Evolutionary conservation across 352 stramenopile genomes (phyloP), one percentile per base, ranked within the genome.

Genomic region (Pythium rishiriense): DNA sequence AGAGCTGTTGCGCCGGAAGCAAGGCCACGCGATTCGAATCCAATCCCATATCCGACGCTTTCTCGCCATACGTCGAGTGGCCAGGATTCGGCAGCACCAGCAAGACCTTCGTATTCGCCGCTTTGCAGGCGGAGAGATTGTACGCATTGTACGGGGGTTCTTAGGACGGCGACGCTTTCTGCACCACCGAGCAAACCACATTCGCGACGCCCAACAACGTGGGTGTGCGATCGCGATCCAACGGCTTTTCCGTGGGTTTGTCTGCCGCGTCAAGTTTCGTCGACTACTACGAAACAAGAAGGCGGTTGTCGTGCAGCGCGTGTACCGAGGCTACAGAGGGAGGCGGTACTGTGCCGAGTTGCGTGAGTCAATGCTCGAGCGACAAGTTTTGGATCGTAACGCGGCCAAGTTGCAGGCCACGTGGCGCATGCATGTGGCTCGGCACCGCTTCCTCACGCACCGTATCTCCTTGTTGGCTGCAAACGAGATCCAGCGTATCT

Each of bases 401-500:
- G 90, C 90, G 10, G 74, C 85, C 5, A 94, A 89, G 56, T 46
- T 98, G 25, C 92, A 98, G 64, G 82, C 89, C 21, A 91, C 87
- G 0, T 98, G 88, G 85, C 81, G 80, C 11, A 98, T 97, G 90
- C 84, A 96, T 52, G 56, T 83, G 2, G 79, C 71, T 1, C 73
- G 85, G 19, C 81, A 95, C 4, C 56, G 79, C 58, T 97, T 86
- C 53, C 67, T 94, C 24, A 74, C 62, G 6, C 66, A 73, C 31
- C 75, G 90, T 0, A 82, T 95, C 47, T 82, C 73, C 6, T 74
- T 81, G 39, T 61, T 97, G 2, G 93, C 93, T 14, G 89, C 89
- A 3, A 80, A 79, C 12, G 89, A 98, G 72, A 90, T 98, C 31
- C 93, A 98, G 73, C 80, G 93, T 14, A 63, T 97, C 21, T 98